Evolutionary conservation across 2,329 filamentous ascomycete genomes (phyloP), one percentile per base, ranked within the genome.

Genomic region (Diaporthe vaccinii): DNA sequence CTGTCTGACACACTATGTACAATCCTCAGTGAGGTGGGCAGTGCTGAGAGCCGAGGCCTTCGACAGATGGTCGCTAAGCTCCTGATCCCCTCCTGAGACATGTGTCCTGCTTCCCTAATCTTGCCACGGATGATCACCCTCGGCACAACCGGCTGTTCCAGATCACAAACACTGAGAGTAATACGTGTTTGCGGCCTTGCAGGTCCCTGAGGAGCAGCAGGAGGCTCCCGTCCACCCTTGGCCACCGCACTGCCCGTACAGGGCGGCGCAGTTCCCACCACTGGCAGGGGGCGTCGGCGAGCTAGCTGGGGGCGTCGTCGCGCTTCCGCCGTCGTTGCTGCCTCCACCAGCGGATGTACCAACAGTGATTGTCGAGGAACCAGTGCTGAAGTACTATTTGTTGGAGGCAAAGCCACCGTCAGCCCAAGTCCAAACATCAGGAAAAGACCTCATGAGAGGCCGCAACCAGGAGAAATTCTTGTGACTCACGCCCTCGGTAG

Each of bases 401-500:
- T 81, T 78, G n/a, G 78, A 78, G 17, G 12, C 12, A 79, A 79
- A 36, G 14, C 14, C 22, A 8, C 14, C 14, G 49, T 65, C 59
- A 67, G 58, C 22, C 25, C 46, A 34, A 20, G 22, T 39, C 17
- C 49, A 28, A 44, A 7, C 20, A 46, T 17, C 15, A 28, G 41
- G 7, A 15, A 14, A 15, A 22, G 2, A n/a, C 15, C 39, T 34
- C 10, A 25, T 8, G 2, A 1, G 44, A 68, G 31, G 20, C 12
- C 14, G 6, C 44, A 51, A 34, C 1, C 34, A 25, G 22, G 10
- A 25, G 28, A 39, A 39, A 39, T 39, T 2, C 12, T 39, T 9
- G 5, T 36, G 22, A 68, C 62, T 68, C 17, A 68, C 62, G 28
- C 87, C 88, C 81, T 89, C 88, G 5, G 86, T 88, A 9, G 88